Evolutionary conservation across 2,329 filamentous ascomycete genomes (phyloP).

Genomic region (Penicillium sp.): DNA sequence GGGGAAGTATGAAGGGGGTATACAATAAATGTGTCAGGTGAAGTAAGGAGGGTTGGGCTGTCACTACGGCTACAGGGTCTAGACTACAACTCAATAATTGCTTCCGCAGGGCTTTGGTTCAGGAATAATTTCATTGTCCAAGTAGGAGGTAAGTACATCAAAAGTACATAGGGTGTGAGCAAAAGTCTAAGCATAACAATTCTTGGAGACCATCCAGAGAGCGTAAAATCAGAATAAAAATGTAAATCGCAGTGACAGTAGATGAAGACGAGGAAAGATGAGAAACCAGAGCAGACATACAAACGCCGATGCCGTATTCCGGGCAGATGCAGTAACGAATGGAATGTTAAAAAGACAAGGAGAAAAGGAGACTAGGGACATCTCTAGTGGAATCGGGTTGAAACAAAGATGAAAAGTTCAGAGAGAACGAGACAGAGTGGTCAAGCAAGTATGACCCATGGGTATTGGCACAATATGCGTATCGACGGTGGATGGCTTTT

Average conservation of each 20-base stretch:
- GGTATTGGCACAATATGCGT: constrained; percentile 21
- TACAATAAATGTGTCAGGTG: neutral
- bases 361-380: neutral
- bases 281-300: neutral
- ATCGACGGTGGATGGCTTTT: constrained; percentile 20
- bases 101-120: neutral
- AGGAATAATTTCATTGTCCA: neutral
- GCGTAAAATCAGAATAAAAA: neutral
- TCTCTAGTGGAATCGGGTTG: neutral
- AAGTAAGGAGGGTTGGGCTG: neutral
- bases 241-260: neutral
- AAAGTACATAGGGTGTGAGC: neutral
- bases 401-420: neutral
- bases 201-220: neutral
- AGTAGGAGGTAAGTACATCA: constrained; percentile 1
- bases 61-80: neutral
- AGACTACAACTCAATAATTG: neutral
- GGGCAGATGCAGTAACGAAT: constrained; percentile 3
- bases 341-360: neutral
- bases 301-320: neutral
- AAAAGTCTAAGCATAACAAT: neutral
- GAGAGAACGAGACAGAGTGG: neutral
- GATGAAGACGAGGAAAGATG: neutral
- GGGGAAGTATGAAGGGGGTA: neutral
- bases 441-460: neutral